Evolutionary conservation across 1,284 basidiomycete genomes (phyloP), one percentile per base, ranked within the genome.

Genomic region (Irpex lacteus): DNA sequence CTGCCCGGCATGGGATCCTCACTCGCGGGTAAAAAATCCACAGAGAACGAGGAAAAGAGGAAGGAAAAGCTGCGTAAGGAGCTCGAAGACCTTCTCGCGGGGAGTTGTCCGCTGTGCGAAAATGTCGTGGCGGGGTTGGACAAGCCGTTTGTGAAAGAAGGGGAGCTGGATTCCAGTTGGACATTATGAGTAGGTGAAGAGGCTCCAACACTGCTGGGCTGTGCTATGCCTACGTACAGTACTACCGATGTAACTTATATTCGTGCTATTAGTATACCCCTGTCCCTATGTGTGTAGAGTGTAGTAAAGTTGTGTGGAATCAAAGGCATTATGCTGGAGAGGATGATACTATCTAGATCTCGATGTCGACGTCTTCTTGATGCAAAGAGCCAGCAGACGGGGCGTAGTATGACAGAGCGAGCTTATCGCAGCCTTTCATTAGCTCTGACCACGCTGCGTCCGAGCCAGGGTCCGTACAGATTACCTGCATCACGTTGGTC

Each of bases 91-190:
- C 76, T 98, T 62, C 80, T 98, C 52, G 91, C 95, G 8, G 88
- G 90, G 68, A 91, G 83, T 65, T 98, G 96, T 79, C 94, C 95
- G 34, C 77, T 98, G 65, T 98, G 96, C 75, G 95, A 98, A 75
- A 90, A 91, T 64, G 88, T 94, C 7, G 85, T 98, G 44, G 87
- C 84, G 5, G 90, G 91, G 5, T 76, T 98, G 68, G 95, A 98
- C 75, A 91, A 87, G 75, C 89, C 94, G 13, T 98, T 98, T 73
- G 84, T 96, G 56, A 82, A 83, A 70, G 85, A 90, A 44, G 90
- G 86, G n/a, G 94, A 97, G 76, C 81, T 86, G 61, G 91, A 94
- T 73, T 82, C 82, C 52, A 93, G 90, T 65, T 95, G 94, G 94
- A 84, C 86, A 64, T 77, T 96, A 67, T 96, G 40, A 72, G 55